Percentiles rank a stretch among this genome's conserved stretches.
phyloP scores from a whole-genome alignment of 2,329 filamentous ascomycete genomes.

The Diplodia scrobiculata region DNA sequence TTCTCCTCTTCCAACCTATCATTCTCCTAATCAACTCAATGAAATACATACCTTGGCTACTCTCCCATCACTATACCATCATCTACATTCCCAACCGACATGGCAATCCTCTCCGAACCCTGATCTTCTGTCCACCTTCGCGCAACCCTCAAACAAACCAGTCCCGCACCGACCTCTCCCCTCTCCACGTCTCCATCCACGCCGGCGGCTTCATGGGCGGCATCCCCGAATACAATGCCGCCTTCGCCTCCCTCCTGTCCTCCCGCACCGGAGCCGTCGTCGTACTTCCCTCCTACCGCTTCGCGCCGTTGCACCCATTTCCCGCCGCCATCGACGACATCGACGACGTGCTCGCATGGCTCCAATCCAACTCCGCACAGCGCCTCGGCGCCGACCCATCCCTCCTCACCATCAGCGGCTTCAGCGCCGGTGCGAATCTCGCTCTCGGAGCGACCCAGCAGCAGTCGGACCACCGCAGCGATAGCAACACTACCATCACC shows the following conservation, averaged over 20 bases:
- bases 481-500: too few species aligned
- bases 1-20: slow-evolving; percentile 50
- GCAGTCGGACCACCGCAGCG: neutral
- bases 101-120: slow-evolving; percentile 48
- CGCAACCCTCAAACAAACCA: slow-evolving; percentile 37
- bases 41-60: slow-evolving; percentile 31
- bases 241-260: slow-evolving; percentile 43
- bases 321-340: slow-evolving; percentile 50
- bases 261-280: slow-evolving; percentile 48
- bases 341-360: slow-evolving; percentile 49
- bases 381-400: slow-evolving; percentile 44
- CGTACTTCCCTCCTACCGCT: slow-evolving; percentile 46
- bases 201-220: slow-evolving; percentile 52
- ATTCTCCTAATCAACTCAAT: slow-evolving; percentile 31
- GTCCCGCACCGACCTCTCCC: slow-evolving; percentile 42
- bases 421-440: slow-evolving; percentile 51
- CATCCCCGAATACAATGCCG: slow-evolving; percentile 46
- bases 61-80: slow-evolving; percentile 35
- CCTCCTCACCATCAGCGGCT: slow-evolving; percentile 50
- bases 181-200: slow-evolving; percentile 52
- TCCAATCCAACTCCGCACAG: slow-evolving; percentile 32
- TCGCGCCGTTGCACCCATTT: slow-evolving; percentile 47
- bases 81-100: slow-evolving; percentile 47
- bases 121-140: slow-evolving; percentile 49
- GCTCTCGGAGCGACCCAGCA: slow-evolving; percentile 41